These are phyloP conservation scores for Rhodosorus marinus DNA, from an alignment of 23 red algal genomes.

Conservation along the genomic window DNA sequence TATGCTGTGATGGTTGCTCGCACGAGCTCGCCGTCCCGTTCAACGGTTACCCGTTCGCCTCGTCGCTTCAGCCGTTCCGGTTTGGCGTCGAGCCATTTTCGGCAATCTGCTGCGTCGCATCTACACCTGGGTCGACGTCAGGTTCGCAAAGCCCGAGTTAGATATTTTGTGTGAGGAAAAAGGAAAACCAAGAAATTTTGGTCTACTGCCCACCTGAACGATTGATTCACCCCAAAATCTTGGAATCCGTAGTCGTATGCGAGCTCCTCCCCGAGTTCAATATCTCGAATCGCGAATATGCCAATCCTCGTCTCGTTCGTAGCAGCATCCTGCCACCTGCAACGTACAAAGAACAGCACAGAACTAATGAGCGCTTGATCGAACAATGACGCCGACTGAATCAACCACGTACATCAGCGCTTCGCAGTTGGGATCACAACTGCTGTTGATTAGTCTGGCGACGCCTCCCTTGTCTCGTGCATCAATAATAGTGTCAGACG, in stretches of 20 bases:
- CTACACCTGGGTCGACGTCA: too few relatives aligned
- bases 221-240: constrained; percentile 31
- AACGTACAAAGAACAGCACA: too few relatives aligned
- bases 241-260: constrained; percentile 88
- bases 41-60: constrained; percentile 15
- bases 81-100: constrained; percentile 23
- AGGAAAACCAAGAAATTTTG: too few relatives aligned
- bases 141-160: too few relatives aligned
- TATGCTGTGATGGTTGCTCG: constrained; percentile 12
- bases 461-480: constrained; percentile 49
- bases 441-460: constrained; percentile 80
- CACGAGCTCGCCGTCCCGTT: neutral
- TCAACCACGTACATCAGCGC: too few relatives aligned
- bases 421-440: constrained; percentile 71
- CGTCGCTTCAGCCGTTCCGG: constrained; percentile 28
- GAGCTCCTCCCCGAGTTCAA: constrained; percentile 68
- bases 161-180: too few relatives aligned
- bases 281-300: constrained; percentile 65
- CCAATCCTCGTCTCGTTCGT: constrained; percentile 61
- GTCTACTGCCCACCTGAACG: too few relatives aligned
- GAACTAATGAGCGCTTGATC: too few relatives aligned
- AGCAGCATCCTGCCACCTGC: constrained; percentile 52
- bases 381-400: too few relatives aligned
- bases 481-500: constrained; percentile 46
- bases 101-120: constrained; percentile 32